Percentiles rank a stretch among this genome's conserved stretches.
phyloP scores from a whole-genome alignment of 2,329 filamentous ascomycete genomes.

The Neofusicoccum kwambonambiense region DNA sequence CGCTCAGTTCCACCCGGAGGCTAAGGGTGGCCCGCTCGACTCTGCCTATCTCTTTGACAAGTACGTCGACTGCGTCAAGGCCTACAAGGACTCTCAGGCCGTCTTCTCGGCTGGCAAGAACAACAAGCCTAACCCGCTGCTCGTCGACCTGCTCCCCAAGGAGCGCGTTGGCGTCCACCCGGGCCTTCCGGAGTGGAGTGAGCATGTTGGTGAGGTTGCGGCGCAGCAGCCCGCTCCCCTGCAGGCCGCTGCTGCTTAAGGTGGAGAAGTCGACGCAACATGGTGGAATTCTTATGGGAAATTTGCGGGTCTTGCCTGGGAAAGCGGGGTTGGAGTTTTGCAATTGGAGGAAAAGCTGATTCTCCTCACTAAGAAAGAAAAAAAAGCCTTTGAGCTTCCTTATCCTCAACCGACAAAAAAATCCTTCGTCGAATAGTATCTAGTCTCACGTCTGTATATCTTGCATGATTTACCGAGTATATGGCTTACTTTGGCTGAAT shows the following conservation, averaged over 20 bases:
- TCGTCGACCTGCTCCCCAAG: constrained; percentile 89
- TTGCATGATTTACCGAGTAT: too few relatives aligned
- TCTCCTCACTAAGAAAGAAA: too few relatives aligned
- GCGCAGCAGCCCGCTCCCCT: constrained; percentile 9
- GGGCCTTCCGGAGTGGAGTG: constrained; percentile 30
- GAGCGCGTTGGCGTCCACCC: constrained; percentile 83
- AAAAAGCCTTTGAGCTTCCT: too few relatives aligned
- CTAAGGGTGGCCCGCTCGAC: constrained; percentile 95
- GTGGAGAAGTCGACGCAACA: constrained; percentile 31
- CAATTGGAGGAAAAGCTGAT: background rate
- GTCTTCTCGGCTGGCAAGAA: constrained; percentile 71
- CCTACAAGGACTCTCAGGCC: constrained; percentile 81
- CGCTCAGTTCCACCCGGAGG: constrained; percentile 98
- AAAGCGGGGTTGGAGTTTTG: constrained; percentile 3
- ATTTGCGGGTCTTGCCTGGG: constrained; percentile 7
- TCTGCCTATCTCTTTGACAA: constrained; percentile 95
- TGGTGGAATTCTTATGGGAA: background rate
- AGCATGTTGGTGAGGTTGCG: constrained; percentile 17
- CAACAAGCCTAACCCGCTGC: constrained; percentile 80
- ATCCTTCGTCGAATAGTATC: too few relatives aligned
- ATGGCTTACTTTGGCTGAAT: too few relatives aligned
- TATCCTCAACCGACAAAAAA: too few relatives aligned
- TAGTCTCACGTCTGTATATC: too few relatives aligned
- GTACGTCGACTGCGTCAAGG: constrained; percentile 84
- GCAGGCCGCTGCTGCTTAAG: constrained; percentile 19